A percentile compares a stretch with the other conserved stretches of the same genome.
phyloP scores from a whole-genome alignment of 2,329 filamentous ascomycete genomes.

The Fusarium torreyae region DNA sequence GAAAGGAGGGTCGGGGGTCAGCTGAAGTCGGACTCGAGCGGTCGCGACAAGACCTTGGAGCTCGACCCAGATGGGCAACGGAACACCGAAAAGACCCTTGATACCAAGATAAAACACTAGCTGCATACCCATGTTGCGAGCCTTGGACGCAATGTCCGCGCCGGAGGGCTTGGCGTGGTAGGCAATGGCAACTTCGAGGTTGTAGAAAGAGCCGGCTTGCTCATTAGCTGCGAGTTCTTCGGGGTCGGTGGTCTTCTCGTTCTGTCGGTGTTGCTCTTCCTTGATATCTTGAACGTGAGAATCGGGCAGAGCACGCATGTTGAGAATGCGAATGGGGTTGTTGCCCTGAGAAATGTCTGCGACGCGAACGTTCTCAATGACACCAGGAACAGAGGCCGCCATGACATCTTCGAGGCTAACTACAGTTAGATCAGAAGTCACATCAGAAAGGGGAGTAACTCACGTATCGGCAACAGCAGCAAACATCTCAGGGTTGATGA shows the following conservation, averaged over 20 bases:
- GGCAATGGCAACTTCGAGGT: constrained; percentile 89
- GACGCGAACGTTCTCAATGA: constrained; percentile 95
- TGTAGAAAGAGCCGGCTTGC: constrained; percentile 93
- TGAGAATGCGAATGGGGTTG: constrained; percentile 91
- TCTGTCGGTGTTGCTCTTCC: constrained; percentile 82
- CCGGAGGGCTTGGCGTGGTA: constrained; percentile 88
- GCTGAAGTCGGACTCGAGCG: constrained; percentile 83
- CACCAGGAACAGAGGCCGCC: constrained; percentile 91
- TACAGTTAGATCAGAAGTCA: constrained; percentile 18
- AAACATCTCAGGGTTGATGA: constrained; percentile 97
- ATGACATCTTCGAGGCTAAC: constrained; percentile 80
- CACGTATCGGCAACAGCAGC: constrained; percentile 87
- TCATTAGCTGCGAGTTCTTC: constrained; percentile 91
- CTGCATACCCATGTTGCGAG: constrained; percentile 97
- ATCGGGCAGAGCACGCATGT: constrained; percentile 85
- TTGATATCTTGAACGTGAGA: constrained; percentile 86
- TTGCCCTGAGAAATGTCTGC: constrained; percentile 95
- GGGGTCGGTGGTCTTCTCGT: constrained; percentile 85
- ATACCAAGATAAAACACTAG: constrained; percentile 94
- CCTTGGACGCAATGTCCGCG: constrained; percentile 81
- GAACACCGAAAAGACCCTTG: constrained; percentile 89
- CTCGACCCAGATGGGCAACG: constrained; percentile 90
- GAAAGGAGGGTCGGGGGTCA: constrained; percentile 93
- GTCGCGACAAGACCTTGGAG: constrained; percentile 93
- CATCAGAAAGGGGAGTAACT: constrained; percentile 29